Base-by-base conservation (phyloP, 108 stramenopile species). In the Bacterosira constricta region DNA sequence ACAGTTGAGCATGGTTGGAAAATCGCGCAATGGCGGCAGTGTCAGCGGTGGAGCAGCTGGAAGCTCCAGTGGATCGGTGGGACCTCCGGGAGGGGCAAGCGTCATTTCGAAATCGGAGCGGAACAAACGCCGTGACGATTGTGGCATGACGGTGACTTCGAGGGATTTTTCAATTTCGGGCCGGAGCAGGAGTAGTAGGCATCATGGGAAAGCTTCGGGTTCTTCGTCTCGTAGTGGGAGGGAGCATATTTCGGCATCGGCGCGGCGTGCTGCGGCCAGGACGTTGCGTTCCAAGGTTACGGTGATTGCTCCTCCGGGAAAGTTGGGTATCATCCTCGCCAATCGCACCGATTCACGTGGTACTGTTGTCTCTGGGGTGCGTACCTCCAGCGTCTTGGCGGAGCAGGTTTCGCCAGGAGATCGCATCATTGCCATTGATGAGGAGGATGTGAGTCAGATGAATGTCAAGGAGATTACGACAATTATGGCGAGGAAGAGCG, bases 361-460 rank as follows among this genome's bases (percentile, higher is more conserved):
- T 26, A 95, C 94, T 0, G 89, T 93, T n/a, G 94, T 95, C 25
- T 92, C 91, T 6, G 91, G 91, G 9, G 91, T 95, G 27, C 81
- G 94, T 30, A 90, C 90, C 6, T 88, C 89, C 3, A 80, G 77
- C 47, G 91, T 91, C 6, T 66, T 95, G 71, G 90, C 83, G 2
- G 85, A 90, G 1, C 75, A 88, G 47, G 88, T 95, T 0, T 79
- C 82, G 15, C 94, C 94, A 23, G 91, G 91, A 1, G 94, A 95
- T 72, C 77, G 94, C 7, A 95, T 95, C 45, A 80, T 91, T 52
- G 91, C 89, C 10, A 95, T 95, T 72, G 94, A 95, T 66, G 94
- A 88, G 2, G 94, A 95, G 73, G 94, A 95, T 82, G 94, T 95
- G 10, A 85, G 85, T 52, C 88, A 88, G 63, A 95, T 95, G 91